phyloP scores from a whole-genome alignment of 2,329 filamentous ascomycete genomes.

The Pseudocercospora macadamiae region DNA sequence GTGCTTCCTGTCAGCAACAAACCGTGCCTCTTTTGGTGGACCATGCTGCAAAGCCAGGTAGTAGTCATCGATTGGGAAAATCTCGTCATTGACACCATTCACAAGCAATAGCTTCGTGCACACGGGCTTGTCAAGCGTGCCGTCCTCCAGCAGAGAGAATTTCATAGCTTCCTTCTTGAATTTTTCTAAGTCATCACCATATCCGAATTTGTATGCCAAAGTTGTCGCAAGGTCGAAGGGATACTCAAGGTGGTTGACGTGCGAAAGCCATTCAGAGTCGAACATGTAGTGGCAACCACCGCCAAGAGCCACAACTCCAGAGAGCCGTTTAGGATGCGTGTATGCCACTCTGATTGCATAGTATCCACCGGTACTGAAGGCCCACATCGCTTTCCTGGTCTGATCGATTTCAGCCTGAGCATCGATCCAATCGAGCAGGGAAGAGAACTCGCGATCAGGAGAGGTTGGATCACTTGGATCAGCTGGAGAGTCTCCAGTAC shows the following conservation, averaged over 20 bases:
- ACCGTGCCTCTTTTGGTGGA: conserved; percentile 55
- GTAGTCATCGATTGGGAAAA: conserved; percentile 65
- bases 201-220: conserved; percentile 54
- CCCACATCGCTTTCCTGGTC: conserved; percentile 56
- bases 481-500: conserved; percentile 61
- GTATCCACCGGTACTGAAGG: conserved; percentile 62
- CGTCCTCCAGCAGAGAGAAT: conserved; percentile 59
- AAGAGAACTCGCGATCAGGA: conserved; percentile 58
- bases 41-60: conserved; percentile 59
- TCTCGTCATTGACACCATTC: conserved; percentile 62
- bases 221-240: conserved; percentile 60
- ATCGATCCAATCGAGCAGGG: conserved; percentile 59
- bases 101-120: conserved; percentile 58
- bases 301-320: conserved; percentile 57
- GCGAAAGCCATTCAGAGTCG: conserved; percentile 55
- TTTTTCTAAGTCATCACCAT: conserved; percentile 43
- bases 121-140: conserved; percentile 54
- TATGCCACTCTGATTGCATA: conserved; percentile 62
- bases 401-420: conserved; percentile 53
- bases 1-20: conserved; percentile 50
- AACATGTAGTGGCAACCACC: conserved; percentile 65
- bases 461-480: conserved; percentile 48
- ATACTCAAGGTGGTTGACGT: conserved; percentile 61
- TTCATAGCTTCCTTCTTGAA: conserved; percentile 54
- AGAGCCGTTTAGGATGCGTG: conserved; percentile 56